Evolutionary conservation across 768 basidiomycete species (phyloP), one percentile per base, ranked within the genome.

Genomic region (Lyophyllum decastes): DNA sequence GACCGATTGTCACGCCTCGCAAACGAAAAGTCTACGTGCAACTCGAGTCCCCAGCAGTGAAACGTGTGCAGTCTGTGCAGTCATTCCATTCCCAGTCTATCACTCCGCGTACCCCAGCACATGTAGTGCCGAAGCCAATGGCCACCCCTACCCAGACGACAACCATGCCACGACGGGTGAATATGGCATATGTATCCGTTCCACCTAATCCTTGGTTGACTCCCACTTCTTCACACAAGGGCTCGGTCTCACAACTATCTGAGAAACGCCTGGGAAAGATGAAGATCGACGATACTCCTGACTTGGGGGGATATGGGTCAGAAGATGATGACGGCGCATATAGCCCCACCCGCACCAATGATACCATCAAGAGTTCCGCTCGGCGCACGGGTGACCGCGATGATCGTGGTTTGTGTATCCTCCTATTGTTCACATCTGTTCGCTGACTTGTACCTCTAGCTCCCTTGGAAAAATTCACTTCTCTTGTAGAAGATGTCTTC

Each of bases 401-500:
- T 64, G 89, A 90, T 22, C 78, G 90, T 74, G 85, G 89, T 90
- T 57, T 46, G 72, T 71, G 35, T 2, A 46, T 34, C 21, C 30
- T 38, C 17, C 21, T 49, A 26, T 33, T 49, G 12, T 27, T 12
- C 11, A 5, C 51, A 44, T 33, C 22, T 35, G 26, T 4, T 45
- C 14, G 33, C 38, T 52, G 33, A 40, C 35, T 10, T 27, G 25
- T 54, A 24, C 51, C 22, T 51, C 52, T 47, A 88, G 89, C 72
- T 1, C 88, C 90, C 0, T 70, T 90, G 4, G 89, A 95, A 65
- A 95, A 91, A 69, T 78, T 98, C 10, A 78, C 76, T 0, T 84
- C 85, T 2, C 73, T 93, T 17, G 75, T 96, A 0, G 92, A 94
- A 61, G 94, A 96, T 53, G 81, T 97, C 16, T 90, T 96, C 55